Conservation (phyloP, 345 rosid species). For the Diplotaxis tenuifolia region DNA sequence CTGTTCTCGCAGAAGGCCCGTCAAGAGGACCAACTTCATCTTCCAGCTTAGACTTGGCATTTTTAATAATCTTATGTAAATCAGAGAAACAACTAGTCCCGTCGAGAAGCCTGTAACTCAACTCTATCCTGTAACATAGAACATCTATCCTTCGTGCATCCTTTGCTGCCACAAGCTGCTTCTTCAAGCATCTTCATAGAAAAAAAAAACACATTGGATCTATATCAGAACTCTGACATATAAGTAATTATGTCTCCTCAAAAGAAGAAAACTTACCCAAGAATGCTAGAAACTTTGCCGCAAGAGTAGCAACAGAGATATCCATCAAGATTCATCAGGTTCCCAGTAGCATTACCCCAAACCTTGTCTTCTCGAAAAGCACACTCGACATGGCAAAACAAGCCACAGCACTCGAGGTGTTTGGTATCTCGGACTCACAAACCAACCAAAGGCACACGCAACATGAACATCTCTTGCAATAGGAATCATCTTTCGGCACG, state of each 20-base stretch:
- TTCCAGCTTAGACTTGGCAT: constrained; percentile 74
- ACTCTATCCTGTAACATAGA: constrained; percentile 75
- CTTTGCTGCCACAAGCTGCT: constrained; percentile 75
- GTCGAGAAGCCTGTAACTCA: constrained; percentile 73
- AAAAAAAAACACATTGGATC: background rate
- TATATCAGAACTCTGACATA: background rate
- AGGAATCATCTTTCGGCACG: constrained; percentile 62
- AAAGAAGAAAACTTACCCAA: constrained; percentile 55
- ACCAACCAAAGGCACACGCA: constrained; percentile 64
- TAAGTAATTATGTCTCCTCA: background rate
- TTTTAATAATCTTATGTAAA: constrained; percentile 60
- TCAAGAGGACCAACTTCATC: constrained; percentile 78
- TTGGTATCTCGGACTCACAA: constrained; percentile 34
- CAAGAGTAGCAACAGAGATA: constrained; percentile 87
- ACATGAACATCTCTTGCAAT: constrained; percentile 97
- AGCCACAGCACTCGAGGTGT: constrained; percentile 65
- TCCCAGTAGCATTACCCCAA: constrained; percentile 51
- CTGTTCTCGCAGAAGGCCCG: constrained; percentile 65
- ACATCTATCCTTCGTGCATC: constrained; percentile 90
- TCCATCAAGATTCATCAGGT: constrained; percentile 38
- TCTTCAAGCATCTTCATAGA: constrained; percentile 67
- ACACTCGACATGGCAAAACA: constrained; percentile 92
- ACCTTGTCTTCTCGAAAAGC: constrained; percentile 76
- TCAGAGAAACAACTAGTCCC: constrained; percentile 74
- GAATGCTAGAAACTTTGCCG: constrained; percentile 92